phyloP scores from a whole-genome alignment of 176 grass and related monocot species.

The Guadua angustifolia region DNA sequence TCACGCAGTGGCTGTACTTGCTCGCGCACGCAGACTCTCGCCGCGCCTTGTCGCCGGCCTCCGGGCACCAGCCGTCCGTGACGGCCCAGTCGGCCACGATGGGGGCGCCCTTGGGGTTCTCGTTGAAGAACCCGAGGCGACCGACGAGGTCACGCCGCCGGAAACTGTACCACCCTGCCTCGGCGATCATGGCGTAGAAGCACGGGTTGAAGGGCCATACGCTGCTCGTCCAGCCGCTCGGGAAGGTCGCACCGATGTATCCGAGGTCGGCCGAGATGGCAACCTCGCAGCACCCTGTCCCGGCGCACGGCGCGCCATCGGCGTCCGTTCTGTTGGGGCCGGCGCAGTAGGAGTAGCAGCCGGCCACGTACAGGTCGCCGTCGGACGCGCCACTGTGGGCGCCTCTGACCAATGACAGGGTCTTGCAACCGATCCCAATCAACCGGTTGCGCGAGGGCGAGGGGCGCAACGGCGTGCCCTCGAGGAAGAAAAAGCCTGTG shows the following conservation, averaged over 20 bases:
- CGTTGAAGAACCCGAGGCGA: background rate
- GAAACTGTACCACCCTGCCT: constrained; percentile 17
- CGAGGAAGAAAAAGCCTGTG: background rate
- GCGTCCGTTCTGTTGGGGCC: background rate
- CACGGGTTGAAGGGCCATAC: background rate
- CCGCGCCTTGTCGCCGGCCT: background rate
- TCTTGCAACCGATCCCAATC: background rate
- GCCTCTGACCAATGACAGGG: no score
- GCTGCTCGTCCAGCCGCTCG: background rate
- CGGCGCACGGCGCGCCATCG: background rate
- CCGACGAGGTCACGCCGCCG: background rate
- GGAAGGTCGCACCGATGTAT: background rate
- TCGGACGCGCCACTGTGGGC: no score
- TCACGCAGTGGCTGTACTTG: background rate
- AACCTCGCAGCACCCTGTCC: constrained; percentile 5
- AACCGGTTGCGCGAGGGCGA: constrained; percentile 2
- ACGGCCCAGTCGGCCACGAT: background rate
- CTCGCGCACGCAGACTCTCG: background rate
- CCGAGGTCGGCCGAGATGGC: background rate
- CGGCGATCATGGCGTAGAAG: constrained; percentile 19
- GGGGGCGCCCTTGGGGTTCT: background rate
- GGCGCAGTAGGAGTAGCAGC: constrained; percentile 3
- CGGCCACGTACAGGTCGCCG: background rate
- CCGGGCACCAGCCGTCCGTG: background rate
- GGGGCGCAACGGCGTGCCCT: background rate